Base-by-base conservation (phyloP, 805 yeast genomes). In the Wilhelminamyces savonicus region DNA sequence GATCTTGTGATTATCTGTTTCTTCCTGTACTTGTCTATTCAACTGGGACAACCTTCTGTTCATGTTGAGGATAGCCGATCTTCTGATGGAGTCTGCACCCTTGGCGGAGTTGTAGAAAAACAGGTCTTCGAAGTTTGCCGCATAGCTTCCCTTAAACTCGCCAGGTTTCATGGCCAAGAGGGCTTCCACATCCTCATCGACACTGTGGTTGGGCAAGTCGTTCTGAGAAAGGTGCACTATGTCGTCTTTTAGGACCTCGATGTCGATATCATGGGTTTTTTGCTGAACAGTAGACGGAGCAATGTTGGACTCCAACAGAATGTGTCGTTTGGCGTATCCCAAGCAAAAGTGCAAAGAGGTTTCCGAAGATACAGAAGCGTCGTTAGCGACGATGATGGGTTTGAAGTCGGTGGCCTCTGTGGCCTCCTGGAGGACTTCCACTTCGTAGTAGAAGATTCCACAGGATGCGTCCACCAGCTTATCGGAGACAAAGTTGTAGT, bases 401-500 rank as follows among this genome's bases (percentile, higher is more conserved):
- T 45, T 48, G 37, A 40, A 46, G 21, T 46, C 45, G 1, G 66
- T 52, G 9, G 57, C 46, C n/a, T 38, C 44, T 3, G 65, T 51
- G 17, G 54, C 45, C 11, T 46, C 50, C 39, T 65, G 71, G 27
- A 42, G 48, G 9, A 63, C 46, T 31, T 54, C 57, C 4, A 60
- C 53, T 35, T 65, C 71, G 37, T 62, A 65, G 37, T 65, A 65
- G 39, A 48, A 65, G 1, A 65, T 36, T 2, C 71, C 69, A 3
- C 56, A 45, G 3, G 56, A 42, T 3, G 58, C 44, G 12, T 40
- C 35, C 5, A 64, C 48, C 4, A 58, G 54, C 29, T 54, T 53
- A 32, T 65, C 61, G 10, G 64, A 39, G 15, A 65, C 53, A 38
- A 65, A 64, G 40, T 64, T 64, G 40, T 41, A 54, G 40, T 46